Evolutionary conservation across 306 rosid genomes (phyloP), one percentile per base, ranked within the genome.

Genomic region (Lablab purpureus): DNA sequence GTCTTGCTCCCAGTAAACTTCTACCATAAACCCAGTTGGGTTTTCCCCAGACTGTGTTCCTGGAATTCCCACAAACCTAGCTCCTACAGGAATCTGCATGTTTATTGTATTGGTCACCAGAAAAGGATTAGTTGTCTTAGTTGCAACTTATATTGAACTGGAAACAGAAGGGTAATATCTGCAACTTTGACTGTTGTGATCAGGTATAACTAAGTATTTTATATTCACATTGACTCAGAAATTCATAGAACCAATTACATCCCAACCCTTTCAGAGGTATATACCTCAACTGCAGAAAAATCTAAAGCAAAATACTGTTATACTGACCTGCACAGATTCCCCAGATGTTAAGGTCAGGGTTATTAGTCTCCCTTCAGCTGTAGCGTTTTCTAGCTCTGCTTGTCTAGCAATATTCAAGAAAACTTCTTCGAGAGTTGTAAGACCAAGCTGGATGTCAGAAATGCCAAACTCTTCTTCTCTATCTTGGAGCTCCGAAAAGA

Each of bases 391-490:
- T 73, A 92, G 88, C 90, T 92, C 97, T 40, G 98, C 97, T 52
- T 87, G 89, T 80, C 76, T 85, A 37, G 97, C 98, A n/a, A 92
- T 88, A 67, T 88, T 95, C 86, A 92, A 84, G 91, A 92, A 92
- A 52, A 92, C 99, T 88, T 91, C 98, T 84, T 91, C 96, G 2
- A 95, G 98, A 72, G 94, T 95, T 25, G 99, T 70, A 37, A 92
- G 93, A 30, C 97, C 89, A 36, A 94, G 88, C 74, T 92, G 97
- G 79, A 92, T 86, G 85, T 91, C 91, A 15, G 91, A 84, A 82
- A 94, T 91, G 34, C 98, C 91, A 71, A 88, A 89, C 73, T 94
- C 95, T 21, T 15, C 68, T 65, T 87, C 85, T 88, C 85, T 88
- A 47, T 89, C 88, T 84, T 94, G 86, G 41, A 95, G 96, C 77